A percentile compares a stretch with the other conserved stretches of the same genome.
These are phyloP conservation scores for Dorcoceras hygrometricum DNA, from an alignment of 257 asterid species.

Conservation along the genomic window DNA sequence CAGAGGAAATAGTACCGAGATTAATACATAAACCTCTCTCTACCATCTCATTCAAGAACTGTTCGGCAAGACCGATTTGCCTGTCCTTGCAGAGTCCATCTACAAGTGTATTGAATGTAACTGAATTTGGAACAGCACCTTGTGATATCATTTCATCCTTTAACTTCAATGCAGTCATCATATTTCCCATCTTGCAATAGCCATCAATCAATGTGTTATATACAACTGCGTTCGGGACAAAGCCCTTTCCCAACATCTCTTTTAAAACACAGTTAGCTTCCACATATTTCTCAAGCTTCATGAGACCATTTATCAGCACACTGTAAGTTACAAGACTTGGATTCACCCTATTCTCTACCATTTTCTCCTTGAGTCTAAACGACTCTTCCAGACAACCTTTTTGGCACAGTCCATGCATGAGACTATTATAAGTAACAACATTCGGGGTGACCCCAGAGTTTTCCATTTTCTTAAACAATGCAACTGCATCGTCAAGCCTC, in stretches of 20 bases:
- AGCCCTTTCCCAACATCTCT: slow-evolving; percentile 61
- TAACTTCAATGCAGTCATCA: slow-evolving; percentile 46
- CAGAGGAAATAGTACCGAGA: slow-evolving; percentile 46
- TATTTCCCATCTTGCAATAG: slow-evolving; percentile 61
- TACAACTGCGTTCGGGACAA: slow-evolving; percentile 55
- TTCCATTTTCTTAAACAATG: slow-evolving; percentile 62
- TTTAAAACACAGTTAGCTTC: slow-evolving; percentile 56
- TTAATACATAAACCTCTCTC: slow-evolving; percentile 44
- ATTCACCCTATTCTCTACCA: slow-evolving; percentile 55
- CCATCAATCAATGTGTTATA: slow-evolving; percentile 77
- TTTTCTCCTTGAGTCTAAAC: slow-evolving; percentile 54
- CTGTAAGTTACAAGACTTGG: slow-evolving; percentile 68
- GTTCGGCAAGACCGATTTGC: slow-evolving; percentile 57
- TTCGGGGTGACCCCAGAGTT: slow-evolving; percentile 56
- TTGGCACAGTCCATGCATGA: slow-evolving; percentile 69
- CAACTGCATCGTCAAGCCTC: slow-evolving; percentile 49
- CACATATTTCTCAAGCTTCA: slow-evolving; percentile 52
- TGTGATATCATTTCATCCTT: slow-evolving; percentile 56
- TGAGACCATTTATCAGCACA: slow-evolving; percentile 62
- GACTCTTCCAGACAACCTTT: slow-evolving; percentile 54
- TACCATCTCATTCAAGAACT: slow-evolving; percentile 54
- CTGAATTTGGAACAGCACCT: slow-evolving; percentile 54
- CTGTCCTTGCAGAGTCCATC: slow-evolving; percentile 60
- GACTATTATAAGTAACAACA: slow-evolving; percentile 70
- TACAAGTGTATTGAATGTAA: slow-evolving; percentile 56